Evolutionary conservation across 78 protist species (phyloP).

Genomic region (Protostelium mycophagum): DNA sequence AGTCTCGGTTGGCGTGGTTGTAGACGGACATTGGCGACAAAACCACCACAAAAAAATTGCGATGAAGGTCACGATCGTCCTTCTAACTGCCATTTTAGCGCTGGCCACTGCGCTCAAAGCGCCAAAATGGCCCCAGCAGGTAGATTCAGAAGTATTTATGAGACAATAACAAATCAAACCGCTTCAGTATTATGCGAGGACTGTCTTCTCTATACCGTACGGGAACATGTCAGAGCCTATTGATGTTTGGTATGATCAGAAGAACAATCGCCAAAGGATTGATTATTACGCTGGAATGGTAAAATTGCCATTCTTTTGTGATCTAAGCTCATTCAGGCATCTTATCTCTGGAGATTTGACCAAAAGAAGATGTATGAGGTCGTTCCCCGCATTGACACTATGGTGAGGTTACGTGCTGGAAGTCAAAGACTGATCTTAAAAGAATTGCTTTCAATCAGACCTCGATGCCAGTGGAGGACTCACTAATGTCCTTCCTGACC

Average conservation of each 20-base stretch:
- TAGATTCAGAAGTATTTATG: neutral
- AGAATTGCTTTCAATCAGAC: neutral
- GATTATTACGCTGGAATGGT: slow-evolving; percentile 43
- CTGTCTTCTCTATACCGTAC: slow-evolving; percentile 55
- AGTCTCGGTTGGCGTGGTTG: too few species aligned
- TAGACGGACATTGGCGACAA: too few species aligned
- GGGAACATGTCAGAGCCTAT: slow-evolving; percentile 62
- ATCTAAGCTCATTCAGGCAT: neutral
- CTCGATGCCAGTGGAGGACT: neutral
- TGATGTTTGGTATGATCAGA: slow-evolving; percentile 33
- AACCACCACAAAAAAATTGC: neutral
- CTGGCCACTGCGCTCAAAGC: neutral
- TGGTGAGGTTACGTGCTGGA: neutral
- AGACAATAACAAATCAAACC: neutral
- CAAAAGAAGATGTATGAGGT: neutral
- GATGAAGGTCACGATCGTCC: neutral
- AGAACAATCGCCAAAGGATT: slow-evolving; percentile 61
- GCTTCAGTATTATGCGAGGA: slow-evolving; percentile 33
- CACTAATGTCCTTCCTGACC: slow-evolving; percentile 10
- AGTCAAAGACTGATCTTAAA: neutral
- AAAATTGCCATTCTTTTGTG: neutral
- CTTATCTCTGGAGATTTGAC: neutral
- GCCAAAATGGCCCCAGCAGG: neutral
- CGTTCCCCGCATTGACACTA: neutral
- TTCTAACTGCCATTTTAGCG: neutral